Evolutionary conservation across 2,329 filamentous ascomycete species (phyloP).

Genomic region (Microcera coccophila): DNA sequence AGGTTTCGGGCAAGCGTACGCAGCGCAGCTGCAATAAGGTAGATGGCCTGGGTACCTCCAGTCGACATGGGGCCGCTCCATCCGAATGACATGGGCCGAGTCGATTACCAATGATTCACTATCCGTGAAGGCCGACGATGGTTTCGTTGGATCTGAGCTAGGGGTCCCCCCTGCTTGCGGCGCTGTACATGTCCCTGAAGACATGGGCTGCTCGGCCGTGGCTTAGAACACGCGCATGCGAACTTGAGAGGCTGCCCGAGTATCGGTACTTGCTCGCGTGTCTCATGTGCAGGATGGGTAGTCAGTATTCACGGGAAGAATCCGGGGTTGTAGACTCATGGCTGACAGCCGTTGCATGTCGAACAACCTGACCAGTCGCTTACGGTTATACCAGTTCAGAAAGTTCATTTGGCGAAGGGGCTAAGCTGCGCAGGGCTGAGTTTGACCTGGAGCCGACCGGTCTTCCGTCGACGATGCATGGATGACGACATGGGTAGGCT

Average conservation of each 20-base stretch:
- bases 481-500: neutral
- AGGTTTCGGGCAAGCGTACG: too few relatives aligned
- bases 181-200: too few relatives aligned
- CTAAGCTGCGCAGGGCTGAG: conserved; percentile 1
- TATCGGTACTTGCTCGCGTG: neutral
- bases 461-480: neutral
- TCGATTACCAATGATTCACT: conserved; percentile 7
- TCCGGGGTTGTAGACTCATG: neutral
- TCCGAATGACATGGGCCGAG: conserved; percentile 16
- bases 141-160: conserved; percentile 6
- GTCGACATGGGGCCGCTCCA: conserved; percentile 18
- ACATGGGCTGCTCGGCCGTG: too few relatives aligned
- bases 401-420: neutral
- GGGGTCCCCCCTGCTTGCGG: conserved; percentile 1
- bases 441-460: neutral
- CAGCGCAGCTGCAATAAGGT: too few relatives aligned
- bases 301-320: too few relatives aligned
- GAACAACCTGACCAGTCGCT: neutral
- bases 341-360: neutral
- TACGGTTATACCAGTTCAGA: too few relatives aligned
- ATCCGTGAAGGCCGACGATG: conserved; percentile 3
- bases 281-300: neutral
- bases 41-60: too few relatives aligned
- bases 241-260: neutral
- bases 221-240: too few relatives aligned